Base-by-base conservation (phyloP, 129 eudicot genomes). In the Centaurea solstitialis region DNA sequence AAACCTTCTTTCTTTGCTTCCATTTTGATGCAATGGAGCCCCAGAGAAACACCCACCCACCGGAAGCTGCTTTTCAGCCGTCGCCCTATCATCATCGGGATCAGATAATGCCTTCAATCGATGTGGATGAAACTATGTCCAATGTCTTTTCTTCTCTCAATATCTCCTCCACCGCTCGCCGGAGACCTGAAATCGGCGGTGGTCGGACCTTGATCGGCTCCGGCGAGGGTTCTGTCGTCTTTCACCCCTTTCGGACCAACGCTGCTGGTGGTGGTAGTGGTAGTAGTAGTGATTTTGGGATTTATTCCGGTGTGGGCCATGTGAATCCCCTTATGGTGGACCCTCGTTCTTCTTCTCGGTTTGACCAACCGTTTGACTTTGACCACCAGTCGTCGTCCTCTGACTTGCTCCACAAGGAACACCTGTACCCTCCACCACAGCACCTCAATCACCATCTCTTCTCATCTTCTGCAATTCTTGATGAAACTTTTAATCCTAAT, bases 371-470 rank as follows among this genome's bases (percentile, higher is more conserved):
- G 40, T 67, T 57, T 74, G 89, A 86, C 83, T 80, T 73, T 50
- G 76, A 82, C 77, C 76, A 82, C 30, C 30, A 26, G 30, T 26
- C 30, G 30, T 26, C 30, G 2, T 18, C 28, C 13, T 57, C 85
- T 89, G 82, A 68, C 94, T 86, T 91, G 92, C 86, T 69, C 35
- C 50, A 10, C 90, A 92, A 86, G 90, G 82, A 89, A 87, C 85
- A 84, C 28, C 21, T 73, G 61, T 24, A 70, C 68, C 21, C 67
- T 41, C 17, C 33, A 47, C 35, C 40, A 59, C 75, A 9, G 3
- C 73, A n/a, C n/a, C n/a, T 81, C 73, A 78, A 18, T 47, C 80
- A 35, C 35, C 47, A 68, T 41, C 21, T 78, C 33, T 17, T 33
- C 65, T 57, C 70, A 21, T 30, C 70, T 72, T 20, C 77, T 80